Evolutionary conservation across 2,329 filamentous ascomycete genomes (phyloP), one percentile per base, ranked within the genome.

Genomic region (Monilinia laxa): DNA sequence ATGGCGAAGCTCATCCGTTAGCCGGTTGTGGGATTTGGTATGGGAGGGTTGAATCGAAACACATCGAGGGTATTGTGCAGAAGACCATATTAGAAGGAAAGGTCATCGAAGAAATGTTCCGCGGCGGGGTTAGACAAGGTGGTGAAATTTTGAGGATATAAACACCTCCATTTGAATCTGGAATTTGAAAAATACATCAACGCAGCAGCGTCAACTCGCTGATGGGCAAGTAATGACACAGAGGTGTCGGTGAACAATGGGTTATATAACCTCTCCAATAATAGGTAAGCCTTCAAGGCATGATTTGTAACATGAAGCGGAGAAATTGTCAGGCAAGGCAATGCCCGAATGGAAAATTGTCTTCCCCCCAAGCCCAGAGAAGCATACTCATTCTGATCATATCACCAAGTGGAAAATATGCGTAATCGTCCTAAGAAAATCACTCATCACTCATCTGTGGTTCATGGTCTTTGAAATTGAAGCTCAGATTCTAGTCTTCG

Each of bases 1-100:
- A 77, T 4, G 83, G 81, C 5, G 70, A 78, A 69, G 69, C 71
- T 12, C 86, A 91, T 75, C 82, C 85, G 5, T 77, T 93, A 62
- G 86, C 85, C 0, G 90, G 91, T 0, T 85, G 85, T 73, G 91
- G 91, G 0, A 84, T 95, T 3, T 95, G 91, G 91, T 95, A 95
- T 76, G 91, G 91, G 0, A 80, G 91, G 52, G 88, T 95, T 1
- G 89, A 90, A 71, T 89, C 90, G 4, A 84, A 82, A 74, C 85
- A 94, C 75, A 90, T 93, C 0, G 89, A 93, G 75, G 91, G 91
- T 0, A 85, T 95, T 57, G 82, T 95, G 6, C 79, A 81, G 25
- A 87, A 92, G 80, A 94, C 91, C 6, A 79, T 95, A 0, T 55
- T 87, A 9, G 81, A 81, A 31, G 90, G 91, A 0, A 85, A 81